A percentile compares a stretch with the other conserved stretches of the same genome.
Evolutionary conservation across 768 basidiomycete species (phyloP).

Genomic region (Lanmaoa rubissima): DNA sequence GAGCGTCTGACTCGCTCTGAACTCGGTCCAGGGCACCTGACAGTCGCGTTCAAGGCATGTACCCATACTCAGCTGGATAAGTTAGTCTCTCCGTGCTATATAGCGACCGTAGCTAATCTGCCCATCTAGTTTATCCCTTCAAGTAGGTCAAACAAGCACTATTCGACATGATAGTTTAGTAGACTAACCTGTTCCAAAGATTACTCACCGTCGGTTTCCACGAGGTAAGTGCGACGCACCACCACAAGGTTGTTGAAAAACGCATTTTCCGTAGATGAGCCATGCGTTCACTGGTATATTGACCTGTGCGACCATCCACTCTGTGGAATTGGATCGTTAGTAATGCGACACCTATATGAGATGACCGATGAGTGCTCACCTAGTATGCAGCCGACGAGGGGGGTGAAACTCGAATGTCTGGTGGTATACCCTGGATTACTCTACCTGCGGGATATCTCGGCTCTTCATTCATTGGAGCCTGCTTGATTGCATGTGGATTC

Average conservation of each 20-base stretch:
- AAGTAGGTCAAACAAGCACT: conserved; percentile 57
- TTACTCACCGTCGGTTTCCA: conserved; percentile 87
- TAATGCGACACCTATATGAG: conserved; percentile 8
- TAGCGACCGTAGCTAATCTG: conserved; percentile 10
- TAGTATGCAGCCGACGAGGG: conserved; percentile 72
- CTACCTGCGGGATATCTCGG: conserved; percentile 87
- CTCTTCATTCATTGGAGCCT: conserved; percentile 82
- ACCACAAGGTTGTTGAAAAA: neutral
- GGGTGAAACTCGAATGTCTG: conserved; percentile 83
- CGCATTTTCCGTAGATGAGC: conserved; percentile 59
- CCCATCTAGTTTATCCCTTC: conserved; percentile 76
- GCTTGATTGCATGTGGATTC: conserved; percentile 84
- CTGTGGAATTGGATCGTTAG: conserved; percentile 85
- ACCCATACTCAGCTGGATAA: conserved; percentile 66
- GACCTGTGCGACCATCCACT: conserved; percentile 84
- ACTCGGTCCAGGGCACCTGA: neutral
- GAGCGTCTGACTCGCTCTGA: conserved; percentile 21
- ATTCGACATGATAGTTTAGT: neutral
- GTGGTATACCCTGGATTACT: conserved; percentile 78
- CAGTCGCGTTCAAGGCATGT: conserved; percentile 57
- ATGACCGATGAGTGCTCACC: conserved; percentile 9
- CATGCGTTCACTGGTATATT: conserved; percentile 78
- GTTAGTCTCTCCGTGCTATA: conserved; percentile 44
- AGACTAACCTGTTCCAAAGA: conserved; percentile 39
- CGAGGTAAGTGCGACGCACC: conserved; percentile 50